phyloP scores from a whole-genome alignment of 1,284 basidiomycete species.

The Irpex sp. region DNA sequence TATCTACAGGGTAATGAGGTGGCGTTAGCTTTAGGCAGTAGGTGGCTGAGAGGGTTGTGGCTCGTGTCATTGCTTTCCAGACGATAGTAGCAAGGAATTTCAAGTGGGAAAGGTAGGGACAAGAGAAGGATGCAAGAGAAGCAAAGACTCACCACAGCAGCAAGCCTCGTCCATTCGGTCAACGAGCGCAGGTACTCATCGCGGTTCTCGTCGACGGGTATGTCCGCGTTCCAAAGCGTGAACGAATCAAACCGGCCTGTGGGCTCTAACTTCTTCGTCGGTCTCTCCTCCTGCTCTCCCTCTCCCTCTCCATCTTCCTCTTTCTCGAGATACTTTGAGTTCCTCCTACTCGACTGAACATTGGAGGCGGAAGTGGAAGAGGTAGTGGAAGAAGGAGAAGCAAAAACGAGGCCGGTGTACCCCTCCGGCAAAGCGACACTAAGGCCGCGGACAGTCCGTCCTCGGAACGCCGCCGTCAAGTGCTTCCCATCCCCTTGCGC shows the following conservation, averaged over 20 bases:
- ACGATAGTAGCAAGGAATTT: no score
- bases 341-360: background rate
- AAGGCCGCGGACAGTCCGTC: slow-evolving; percentile 65
- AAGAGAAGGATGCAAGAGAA: no score
- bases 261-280: slow-evolving; percentile 39
- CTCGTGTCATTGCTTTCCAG: no score
- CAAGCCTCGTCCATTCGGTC: slow-evolving; percentile 60
- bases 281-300: slow-evolving; percentile 10
- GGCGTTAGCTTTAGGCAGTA: no score
- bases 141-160: slow-evolving; percentile 47
- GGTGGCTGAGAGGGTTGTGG: no score
- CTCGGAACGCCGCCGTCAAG: slow-evolving; percentile 66
- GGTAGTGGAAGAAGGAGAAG: slow-evolving; percentile 17
- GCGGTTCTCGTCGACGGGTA: slow-evolving; percentile 55
- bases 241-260: slow-evolving; percentile 56
- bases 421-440: slow-evolving; percentile 58
- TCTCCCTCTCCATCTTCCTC: slow-evolving; percentile 19
- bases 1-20: no score
- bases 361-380: slow-evolving; percentile 10
- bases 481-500: slow-evolving; percentile 26
- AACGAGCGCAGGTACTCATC: slow-evolving; percentile 70
- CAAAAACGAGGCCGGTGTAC: slow-evolving; percentile 63
- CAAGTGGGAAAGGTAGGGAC: no score
- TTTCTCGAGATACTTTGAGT: slow-evolving; percentile 16
- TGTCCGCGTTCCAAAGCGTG: slow-evolving; percentile 71